Conservation (phyloP, 1,284 basidiomycete species). For the Ustilago vetiveriae region DNA sequence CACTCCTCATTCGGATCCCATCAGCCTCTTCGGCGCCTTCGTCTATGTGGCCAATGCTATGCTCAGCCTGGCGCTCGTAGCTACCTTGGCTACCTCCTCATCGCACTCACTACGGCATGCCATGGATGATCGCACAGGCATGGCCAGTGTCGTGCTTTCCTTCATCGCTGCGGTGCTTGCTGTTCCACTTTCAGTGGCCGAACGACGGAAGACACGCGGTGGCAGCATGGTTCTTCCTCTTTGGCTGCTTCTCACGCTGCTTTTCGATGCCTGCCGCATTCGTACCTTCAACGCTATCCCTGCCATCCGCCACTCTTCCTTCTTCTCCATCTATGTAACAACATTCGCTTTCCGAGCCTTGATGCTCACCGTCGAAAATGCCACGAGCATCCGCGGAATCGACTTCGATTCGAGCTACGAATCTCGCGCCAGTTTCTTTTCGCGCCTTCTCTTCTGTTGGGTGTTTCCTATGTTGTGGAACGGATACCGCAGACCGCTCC, state of each 20-base stretch:
- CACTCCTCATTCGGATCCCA: conserved; percentile 25
- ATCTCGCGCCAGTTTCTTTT: conserved; percentile 49
- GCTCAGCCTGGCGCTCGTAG: conserved; percentile 24
- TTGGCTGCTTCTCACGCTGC: conserved; percentile 40
- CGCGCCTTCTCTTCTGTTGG: conserved; percentile 52
- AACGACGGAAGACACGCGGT: conserved; percentile 42
- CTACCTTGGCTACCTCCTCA: conserved; percentile 16
- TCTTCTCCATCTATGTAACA: conserved; percentile 38
- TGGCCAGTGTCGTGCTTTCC: conserved; percentile 27
- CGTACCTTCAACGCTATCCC: conserved; percentile 45
- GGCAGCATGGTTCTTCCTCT: conserved; percentile 44
- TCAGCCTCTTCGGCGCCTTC: conserved; percentile 35
- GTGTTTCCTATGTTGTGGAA: conserved; percentile 42
- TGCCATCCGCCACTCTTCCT: conserved; percentile 20
- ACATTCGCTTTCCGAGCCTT: conserved; percentile 33
- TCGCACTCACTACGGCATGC: conserved; percentile 8
- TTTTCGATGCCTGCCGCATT: conserved; percentile 47
- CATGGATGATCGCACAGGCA: conserved; percentile 12
- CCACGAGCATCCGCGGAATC: conserved; percentile 22
- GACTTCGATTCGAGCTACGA: conserved; percentile 39
- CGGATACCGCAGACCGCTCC: conserved; percentile 38
- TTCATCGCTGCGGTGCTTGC: conserved; percentile 31
- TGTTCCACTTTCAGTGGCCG: conserved; percentile 29
- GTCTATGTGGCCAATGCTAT: conserved; percentile 31
- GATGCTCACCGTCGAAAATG: conserved; percentile 49